Evolutionary conservation across 2,329 filamentous ascomycete genomes (phyloP).

Genomic region (Tympanopsis confertula): DNA sequence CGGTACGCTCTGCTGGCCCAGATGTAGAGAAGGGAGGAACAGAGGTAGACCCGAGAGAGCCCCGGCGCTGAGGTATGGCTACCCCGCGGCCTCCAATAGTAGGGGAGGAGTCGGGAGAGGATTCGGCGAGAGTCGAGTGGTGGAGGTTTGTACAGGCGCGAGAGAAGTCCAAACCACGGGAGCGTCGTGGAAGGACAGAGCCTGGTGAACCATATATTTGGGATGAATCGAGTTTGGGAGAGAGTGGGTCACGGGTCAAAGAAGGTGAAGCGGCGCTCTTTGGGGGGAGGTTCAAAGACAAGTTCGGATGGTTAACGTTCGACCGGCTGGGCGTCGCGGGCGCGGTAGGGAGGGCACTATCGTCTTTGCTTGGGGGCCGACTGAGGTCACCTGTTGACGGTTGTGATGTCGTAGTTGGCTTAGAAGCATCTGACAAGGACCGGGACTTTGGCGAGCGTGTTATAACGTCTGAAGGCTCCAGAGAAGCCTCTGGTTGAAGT

Average conservation of each 20-base stretch:
- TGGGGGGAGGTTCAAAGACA: slow-evolving; percentile 46
- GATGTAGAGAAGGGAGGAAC: slow-evolving; percentile 29
- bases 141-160: slow-evolving; percentile 55
- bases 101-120: slow-evolving; percentile 52
- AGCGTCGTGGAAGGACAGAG: slow-evolving; percentile 50
- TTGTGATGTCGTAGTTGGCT: slow-evolving; percentile 3
- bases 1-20: slow-evolving; percentile 29
- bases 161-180: slow-evolving; percentile 53
- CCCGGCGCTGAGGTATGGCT: background rate
- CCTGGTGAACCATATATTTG: slow-evolving; percentile 44
- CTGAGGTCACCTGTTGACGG: slow-evolving; percentile 20
- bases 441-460: background rate
- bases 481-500: background rate
- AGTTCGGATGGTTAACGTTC: slow-evolving; percentile 30
- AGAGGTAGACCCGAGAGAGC: slow-evolving; percentile 34
- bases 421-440: background rate
- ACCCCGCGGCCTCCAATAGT: slow-evolving; percentile 45
- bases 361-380: slow-evolving; percentile 27
- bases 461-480: no score
- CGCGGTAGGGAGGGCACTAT: slow-evolving; percentile 19
- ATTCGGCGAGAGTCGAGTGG: slow-evolving; percentile 53
- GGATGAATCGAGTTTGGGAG: slow-evolving; percentile 44
- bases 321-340: slow-evolving; percentile 37
- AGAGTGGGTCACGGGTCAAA: slow-evolving; percentile 37
- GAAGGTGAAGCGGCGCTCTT: slow-evolving; percentile 28